A percentile compares a stretch with the other conserved stretches of the same genome.
Conservation (phyloP, 257 asterid species). For the Solanum corneliomulleri region DNA sequence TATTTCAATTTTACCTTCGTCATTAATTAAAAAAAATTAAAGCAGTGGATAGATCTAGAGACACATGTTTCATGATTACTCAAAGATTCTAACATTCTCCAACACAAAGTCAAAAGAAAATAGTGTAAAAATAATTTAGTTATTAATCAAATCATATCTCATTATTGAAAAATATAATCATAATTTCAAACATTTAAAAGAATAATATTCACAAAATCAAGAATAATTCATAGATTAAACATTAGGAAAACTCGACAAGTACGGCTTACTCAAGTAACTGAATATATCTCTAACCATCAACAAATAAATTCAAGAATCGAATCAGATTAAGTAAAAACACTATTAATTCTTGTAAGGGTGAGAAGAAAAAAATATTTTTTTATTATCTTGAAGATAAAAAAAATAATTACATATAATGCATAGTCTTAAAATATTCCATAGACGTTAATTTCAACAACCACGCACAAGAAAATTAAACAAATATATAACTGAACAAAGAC, state of each 20-base stretch:
- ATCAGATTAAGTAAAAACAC: not conserved
- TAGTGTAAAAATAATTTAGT: not conserved
- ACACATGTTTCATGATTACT: not conserved
- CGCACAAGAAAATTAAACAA: not conserved
- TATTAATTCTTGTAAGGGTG: accelerated
- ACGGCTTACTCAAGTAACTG: too few species aligned
- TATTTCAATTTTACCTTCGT: not conserved
- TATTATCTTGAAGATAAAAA: too few species aligned
- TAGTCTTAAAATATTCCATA: not conserved
- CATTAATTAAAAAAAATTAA: not conserved
- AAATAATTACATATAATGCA: accelerated
- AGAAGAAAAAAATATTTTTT: not conserved
- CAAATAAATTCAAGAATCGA: not conserved
- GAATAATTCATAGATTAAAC: not conserved
- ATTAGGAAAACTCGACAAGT: not conserved
- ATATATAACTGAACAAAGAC: not conserved
- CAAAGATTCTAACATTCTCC: not conserved
- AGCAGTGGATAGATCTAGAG: not conserved
- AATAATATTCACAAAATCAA: not conserved
- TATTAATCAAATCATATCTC: not conserved
- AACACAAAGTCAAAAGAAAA: not conserved
- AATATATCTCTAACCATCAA: not conserved
- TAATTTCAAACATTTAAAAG: not conserved
- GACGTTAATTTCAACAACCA: not conserved
- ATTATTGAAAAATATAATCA: not conserved